phyloP scores from a whole-genome alignment of 169 alveolate genomes.

The Amoebophrya sp. region DNA sequence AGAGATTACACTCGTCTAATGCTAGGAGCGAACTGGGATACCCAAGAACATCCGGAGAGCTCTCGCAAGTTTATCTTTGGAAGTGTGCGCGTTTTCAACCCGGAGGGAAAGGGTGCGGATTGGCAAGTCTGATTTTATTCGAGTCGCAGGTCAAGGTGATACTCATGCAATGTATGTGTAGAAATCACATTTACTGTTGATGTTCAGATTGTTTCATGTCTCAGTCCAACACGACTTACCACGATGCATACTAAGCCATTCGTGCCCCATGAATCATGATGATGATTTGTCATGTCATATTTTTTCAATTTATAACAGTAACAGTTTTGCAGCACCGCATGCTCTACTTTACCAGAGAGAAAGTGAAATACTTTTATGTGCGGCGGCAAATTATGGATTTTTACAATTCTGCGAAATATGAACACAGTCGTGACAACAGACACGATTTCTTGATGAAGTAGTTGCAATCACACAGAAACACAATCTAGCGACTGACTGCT shows the following conservation, averaged over 20 bases:
- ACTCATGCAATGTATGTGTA: not conserved
- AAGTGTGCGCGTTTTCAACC: not conserved
- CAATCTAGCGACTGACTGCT: too few relatives aligned
- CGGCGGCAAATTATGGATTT: too few relatives aligned
- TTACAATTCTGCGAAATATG: too few relatives aligned
- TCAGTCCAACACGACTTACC: not conserved
- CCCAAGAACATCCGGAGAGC: not conserved
- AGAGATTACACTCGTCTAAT: too few relatives aligned
- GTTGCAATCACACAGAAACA: too few relatives aligned
- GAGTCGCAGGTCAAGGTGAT: not conserved
- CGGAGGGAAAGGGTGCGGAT: not conserved
- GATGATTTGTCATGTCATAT: too few relatives aligned
- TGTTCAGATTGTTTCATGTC: not conserved
- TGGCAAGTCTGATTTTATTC: not conserved
- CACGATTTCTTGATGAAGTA: too few relatives aligned
- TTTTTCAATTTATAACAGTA: not conserved
- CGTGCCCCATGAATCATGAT: not conserved
- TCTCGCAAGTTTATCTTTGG: not conserved
- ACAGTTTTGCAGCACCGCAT: not conserved
- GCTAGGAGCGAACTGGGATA: not conserved
- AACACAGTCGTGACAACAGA: too few relatives aligned
- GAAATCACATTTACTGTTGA: not conserved
- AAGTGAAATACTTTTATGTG: too few relatives aligned
- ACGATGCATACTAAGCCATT: not conserved
- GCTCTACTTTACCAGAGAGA: too few relatives aligned